Evolutionary conservation across 2,329 filamentous ascomycete genomes (phyloP).

Genomic region (Alternaria gaisen): DNA sequence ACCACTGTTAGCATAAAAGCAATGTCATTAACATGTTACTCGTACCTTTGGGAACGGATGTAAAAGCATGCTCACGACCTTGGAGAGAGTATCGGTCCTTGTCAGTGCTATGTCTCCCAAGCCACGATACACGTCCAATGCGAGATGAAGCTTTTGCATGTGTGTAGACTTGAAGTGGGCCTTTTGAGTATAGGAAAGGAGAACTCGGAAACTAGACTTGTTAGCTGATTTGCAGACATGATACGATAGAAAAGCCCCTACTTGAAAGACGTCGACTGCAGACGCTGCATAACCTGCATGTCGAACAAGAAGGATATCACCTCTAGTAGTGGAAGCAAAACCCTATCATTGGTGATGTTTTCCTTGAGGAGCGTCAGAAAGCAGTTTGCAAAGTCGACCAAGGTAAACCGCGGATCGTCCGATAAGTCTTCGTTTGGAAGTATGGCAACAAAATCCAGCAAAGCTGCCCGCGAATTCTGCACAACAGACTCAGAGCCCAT

Average conservation of each 20-base stretch:
- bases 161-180: conserved; percentile 84
- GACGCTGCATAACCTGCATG: conserved; percentile 53
- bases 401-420: conserved; percentile 24
- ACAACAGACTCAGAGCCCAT: conserved; percentile 80
- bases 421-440: conserved; percentile 26
- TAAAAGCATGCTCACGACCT: conserved; percentile 75
- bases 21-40: too few relatives aligned
- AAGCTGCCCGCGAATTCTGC: conserved; percentile 71
- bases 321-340: conserved; percentile 79
- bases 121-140: conserved; percentile 79
- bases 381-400: conserved; percentile 37
- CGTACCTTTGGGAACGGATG: conserved; percentile 82
- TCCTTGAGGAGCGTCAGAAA: conserved; percentile 41
- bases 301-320: conserved; percentile 74
- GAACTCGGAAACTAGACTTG: conserved; percentile 58
- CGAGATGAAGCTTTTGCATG: conserved; percentile 81
- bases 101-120: conserved; percentile 65
- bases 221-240: background rate
- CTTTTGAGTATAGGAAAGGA: conserved; percentile 78
- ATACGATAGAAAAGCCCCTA: conserved; percentile 35
- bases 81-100: conserved; percentile 67
- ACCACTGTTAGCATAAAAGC: conserved; percentile 6
- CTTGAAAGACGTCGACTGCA: conserved; percentile 63
- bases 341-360: conserved; percentile 66
- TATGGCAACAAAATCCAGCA: conserved; percentile 58